Percentiles rank a stretch among this genome's conserved stretches.
Conservation (phyloP, 768 basidiomycete genomes). For the Hericium rajendrae region DNA sequence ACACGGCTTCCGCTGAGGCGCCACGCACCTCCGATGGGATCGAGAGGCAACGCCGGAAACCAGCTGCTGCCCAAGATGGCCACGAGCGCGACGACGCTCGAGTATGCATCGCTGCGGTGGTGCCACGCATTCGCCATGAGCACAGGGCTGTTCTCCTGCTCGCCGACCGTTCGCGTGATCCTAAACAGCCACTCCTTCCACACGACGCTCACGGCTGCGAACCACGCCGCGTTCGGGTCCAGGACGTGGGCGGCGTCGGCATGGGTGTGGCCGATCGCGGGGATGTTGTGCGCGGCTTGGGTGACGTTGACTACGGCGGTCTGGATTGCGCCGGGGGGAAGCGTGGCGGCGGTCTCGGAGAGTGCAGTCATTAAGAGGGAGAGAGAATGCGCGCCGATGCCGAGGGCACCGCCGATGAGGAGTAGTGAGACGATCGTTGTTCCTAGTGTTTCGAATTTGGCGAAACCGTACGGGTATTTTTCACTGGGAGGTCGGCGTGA, state of each 20-base stretch:
- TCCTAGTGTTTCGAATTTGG: slow-evolving; percentile 92
- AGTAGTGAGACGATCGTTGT: slow-evolving; percentile 85
- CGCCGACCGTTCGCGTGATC: slow-evolving; percentile 80
- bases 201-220: slow-evolving; percentile 72
- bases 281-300: slow-evolving; percentile 43
- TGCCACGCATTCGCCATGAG: slow-evolving; percentile 94
- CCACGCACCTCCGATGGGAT: slow-evolving; percentile 81
- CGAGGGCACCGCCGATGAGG: slow-evolving; percentile 74
- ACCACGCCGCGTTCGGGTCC: slow-evolving; percentile 96
- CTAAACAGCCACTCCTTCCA: slow-evolving; percentile 92
- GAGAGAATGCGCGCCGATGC: slow-evolving; percentile 87
- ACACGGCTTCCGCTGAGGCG: neutral
- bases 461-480: slow-evolving; percentile 79
- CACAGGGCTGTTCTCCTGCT: slow-evolving; percentile 85
- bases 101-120: slow-evolving; percentile 95
- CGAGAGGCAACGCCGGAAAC: slow-evolving; percentile 79
- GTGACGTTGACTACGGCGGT: slow-evolving; percentile 51
- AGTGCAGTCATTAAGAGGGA: slow-evolving; percentile 72
- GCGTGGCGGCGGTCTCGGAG: slow-evolving; percentile 47
- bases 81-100: slow-evolving; percentile 81
- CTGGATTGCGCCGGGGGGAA: slow-evolving; percentile 57
- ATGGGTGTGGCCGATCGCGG: slow-evolving; percentile 30
- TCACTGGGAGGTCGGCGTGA: slow-evolving; percentile 74
- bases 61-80: slow-evolving; percentile 88
- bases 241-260: slow-evolving; percentile 45